Base-by-base conservation (phyloP, 1,284 basidiomycete genomes). In the Malassezia pachydermatis region DNA sequence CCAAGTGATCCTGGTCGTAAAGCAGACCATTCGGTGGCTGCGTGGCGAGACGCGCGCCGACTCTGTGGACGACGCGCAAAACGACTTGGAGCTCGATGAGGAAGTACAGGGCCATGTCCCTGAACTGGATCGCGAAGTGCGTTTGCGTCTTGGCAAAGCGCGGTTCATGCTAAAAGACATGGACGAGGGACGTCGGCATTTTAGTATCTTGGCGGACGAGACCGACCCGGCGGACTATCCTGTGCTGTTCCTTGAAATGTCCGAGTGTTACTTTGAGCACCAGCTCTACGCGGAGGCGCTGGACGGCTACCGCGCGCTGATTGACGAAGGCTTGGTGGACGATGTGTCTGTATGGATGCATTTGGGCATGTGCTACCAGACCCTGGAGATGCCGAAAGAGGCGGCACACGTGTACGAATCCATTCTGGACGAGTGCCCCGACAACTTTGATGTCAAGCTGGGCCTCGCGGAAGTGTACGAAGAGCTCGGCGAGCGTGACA, bases 131-230 rank as follows among this genome's bases (percentile, higher is more conserved):
- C 77, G 84, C 4, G 86, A 87, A 57, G 79, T 90, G 3, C 76
- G 90, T 39, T 82, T 89, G 67, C 78, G 88, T n/a, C 74, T 98
- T 2, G 88, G 86, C 0, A 77, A 94, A 20, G 81, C 86, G 1
- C 78, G 92, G 43, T 80, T 95, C 27, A 84, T 82, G 67, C 77
- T 86, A 71, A 84, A 84, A 0, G 81, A 92, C 49, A 70, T 80
- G 10, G 81, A 83, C 1, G 88, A 92, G 68, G 88, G 85, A 5
- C 81, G 83, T 76, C 87, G 55, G 14, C 66, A 69, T 49, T 65
- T 63, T 47, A 54, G 52, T 25, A 49, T 66, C 20, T 54, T 62
- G 19, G 29, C 41, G 10, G 58, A 55, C 19, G 59, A 60, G 20
- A 37, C 54, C 22, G 60, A 60, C 14, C 58, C 61, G 5, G 45